phyloP scores from a whole-genome alignment of 495 filamentous ascomycete species.

The Amphirosellinia nigrospora region DNA sequence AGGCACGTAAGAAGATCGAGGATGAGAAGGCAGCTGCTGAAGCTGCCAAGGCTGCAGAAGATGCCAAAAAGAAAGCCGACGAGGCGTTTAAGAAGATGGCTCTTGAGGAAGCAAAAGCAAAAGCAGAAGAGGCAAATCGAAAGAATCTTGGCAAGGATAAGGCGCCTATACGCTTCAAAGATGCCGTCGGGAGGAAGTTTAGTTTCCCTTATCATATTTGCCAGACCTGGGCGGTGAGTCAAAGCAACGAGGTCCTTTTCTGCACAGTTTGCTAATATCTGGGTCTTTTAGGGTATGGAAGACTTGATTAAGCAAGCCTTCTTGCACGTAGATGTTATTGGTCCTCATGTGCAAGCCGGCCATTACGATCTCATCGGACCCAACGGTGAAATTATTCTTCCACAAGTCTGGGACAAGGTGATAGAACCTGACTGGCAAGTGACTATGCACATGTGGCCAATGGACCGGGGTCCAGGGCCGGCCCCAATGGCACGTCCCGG shows the following conservation, averaged over 20 bases:
- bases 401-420: conserved; percentile 84
- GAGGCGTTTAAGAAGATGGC: conserved; percentile 54
- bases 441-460: conserved; percentile 98
- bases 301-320: conserved; percentile 88
- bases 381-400: conserved; percentile 86
- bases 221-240: conserved; percentile 77
- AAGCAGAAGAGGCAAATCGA: conserved; percentile 59
- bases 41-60: conserved; percentile 40
- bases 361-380: conserved; percentile 87
- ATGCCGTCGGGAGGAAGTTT: conserved; percentile 85
- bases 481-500: conserved; percentile 24
- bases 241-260: background rate
- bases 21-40: conserved; percentile 40
- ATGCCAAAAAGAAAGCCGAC: conserved; percentile 47
- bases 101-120: conserved; percentile 51
- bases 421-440: conserved; percentile 87
- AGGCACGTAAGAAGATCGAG: conserved; percentile 41
- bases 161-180: conserved; percentile 78
- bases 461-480: conserved; percentile 52
- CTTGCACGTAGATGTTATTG: conserved; percentile 80
- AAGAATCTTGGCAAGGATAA: conserved; percentile 52
- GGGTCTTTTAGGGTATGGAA: conserved; percentile 72
- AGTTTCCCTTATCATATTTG: conserved; percentile 83
- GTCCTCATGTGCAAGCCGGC: conserved; percentile 80
- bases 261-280: conserved; percentile 27